Evolutionary conservation across 768 basidiomycete species (phyloP).

Genomic region (Mycena alexandri): DNA sequence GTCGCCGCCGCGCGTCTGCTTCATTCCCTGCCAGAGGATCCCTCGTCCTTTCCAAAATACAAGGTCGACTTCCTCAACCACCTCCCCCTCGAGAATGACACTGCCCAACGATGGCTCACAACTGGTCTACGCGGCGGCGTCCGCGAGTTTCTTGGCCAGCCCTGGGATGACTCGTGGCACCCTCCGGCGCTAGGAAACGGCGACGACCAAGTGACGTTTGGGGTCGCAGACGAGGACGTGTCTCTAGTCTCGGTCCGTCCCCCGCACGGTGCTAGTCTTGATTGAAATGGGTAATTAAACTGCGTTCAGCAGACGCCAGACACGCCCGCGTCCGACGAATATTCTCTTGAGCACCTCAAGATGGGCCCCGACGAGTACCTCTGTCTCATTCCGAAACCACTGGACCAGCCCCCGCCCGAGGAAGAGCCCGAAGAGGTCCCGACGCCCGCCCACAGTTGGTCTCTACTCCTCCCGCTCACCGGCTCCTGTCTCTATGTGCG

Average conservation of each 20-base stretch:
- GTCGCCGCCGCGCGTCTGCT: slow-evolving; percentile 59
- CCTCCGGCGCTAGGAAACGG: slow-evolving; percentile 61
- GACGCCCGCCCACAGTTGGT: slow-evolving; percentile 84
- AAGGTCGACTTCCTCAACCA: slow-evolving; percentile 83
- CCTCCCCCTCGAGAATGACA: slow-evolving; percentile 79
- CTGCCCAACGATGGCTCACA: slow-evolving; percentile 80
- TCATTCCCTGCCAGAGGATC: slow-evolving; percentile 84
- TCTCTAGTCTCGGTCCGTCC: slow-evolving; percentile 38
- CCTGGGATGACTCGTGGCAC: slow-evolving; percentile 61
- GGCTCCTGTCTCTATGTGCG: slow-evolving; percentile 90
- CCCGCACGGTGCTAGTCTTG: slow-evolving; percentile 40
- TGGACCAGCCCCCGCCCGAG: slow-evolving; percentile 57
- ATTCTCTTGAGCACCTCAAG: slow-evolving; percentile 80
- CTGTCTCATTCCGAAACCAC: slow-evolving; percentile 81
- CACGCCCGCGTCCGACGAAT: slow-evolving; percentile 47
- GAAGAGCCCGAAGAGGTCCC: slow-evolving; percentile 71
- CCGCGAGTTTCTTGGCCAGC: slow-evolving; percentile 79
- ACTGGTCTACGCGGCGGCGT: slow-evolving; percentile 82
- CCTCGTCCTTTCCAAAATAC: slow-evolving; percentile 86
- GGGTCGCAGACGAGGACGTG: slow-evolving; percentile 51
- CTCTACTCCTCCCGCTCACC: slow-evolving; percentile 81
- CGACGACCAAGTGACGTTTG: slow-evolving; percentile 53
- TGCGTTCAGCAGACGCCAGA: slow-evolving; percentile 39
- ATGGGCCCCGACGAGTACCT: slow-evolving; percentile 81
- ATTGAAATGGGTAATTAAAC: slow-evolving; percentile 25